Percentiles rank a stretch among this genome's conserved stretches.
Evolutionary conservation across 1,284 basidiomycete genomes (phyloP).

Genomic region (Omphalotus olearius): DNA sequence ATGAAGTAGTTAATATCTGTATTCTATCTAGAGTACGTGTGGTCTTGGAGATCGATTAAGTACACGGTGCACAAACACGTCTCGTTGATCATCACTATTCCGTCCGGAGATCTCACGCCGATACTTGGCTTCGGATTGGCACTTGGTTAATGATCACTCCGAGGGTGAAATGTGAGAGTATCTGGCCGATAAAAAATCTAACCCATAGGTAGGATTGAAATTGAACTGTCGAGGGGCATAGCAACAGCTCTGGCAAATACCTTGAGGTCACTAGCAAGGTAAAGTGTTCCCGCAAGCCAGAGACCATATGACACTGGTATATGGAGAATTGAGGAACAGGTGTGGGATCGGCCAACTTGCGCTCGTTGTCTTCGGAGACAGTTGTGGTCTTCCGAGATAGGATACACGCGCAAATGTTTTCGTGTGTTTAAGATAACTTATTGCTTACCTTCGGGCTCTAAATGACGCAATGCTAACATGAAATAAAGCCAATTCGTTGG

Average conservation of each 20-base stretch:
- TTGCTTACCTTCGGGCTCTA: background rate
- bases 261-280: no score
- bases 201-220: no score
- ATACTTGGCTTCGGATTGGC: background rate
- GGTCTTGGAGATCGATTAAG: background rate
- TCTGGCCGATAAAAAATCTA: no score
- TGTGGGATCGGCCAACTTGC: no score
- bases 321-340: no score
- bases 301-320: no score
- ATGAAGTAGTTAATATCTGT: background rate
- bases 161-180: no score
- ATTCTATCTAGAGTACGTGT: background rate
- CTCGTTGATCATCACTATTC: background rate
- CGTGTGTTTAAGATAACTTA: no score
- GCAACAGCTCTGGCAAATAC: no score
- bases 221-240: no score
- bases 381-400: conserved; percentile 1
- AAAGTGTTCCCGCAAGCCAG: no score
- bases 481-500: conserved; percentile 2
- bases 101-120: background rate
- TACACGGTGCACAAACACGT: background rate
- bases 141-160: background rate
- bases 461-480: conserved; percentile 12
- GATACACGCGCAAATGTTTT: background rate
- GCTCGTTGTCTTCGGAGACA: background rate